These are phyloP conservation scores for Plasmodium berghei DNA, from an alignment of 169 alveolate species.

Conservation along the genomic window DNA sequence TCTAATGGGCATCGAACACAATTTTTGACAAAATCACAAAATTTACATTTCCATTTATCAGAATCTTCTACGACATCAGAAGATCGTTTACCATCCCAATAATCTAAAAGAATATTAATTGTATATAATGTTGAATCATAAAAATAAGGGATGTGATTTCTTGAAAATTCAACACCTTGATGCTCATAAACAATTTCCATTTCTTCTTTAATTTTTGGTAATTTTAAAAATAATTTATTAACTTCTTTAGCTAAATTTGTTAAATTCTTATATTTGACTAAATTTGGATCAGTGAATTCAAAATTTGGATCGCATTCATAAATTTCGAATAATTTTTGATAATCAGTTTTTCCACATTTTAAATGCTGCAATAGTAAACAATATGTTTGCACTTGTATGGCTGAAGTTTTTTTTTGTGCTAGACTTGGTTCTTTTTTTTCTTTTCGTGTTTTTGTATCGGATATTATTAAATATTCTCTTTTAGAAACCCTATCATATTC, in stretches of 20 bases:
- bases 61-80: constrained; percentile 81
- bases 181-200: constrained; percentile 86
- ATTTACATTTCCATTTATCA: constrained; percentile 88
- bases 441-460: constrained; percentile 87
- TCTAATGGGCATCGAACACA: constrained; percentile 83
- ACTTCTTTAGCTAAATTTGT: constrained; percentile 76
- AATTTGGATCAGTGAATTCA: constrained; percentile 80
- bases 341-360: constrained; percentile 77
- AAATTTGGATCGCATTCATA: constrained; percentile 82
- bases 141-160: constrained; percentile 77
- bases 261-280: constrained; percentile 81
- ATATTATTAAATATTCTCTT: constrained; percentile 79
- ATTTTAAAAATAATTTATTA: constrained; percentile 75
- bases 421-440: constrained; percentile 78
- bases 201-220: constrained; percentile 83
- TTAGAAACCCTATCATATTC: constrained; percentile 73
- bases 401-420: constrained; percentile 84
- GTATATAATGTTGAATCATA: constrained; percentile 80
- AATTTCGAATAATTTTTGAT: constrained; percentile 76
- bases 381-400: constrained; percentile 87
- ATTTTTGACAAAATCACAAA: constrained; percentile 84
- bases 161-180: constrained; percentile 81
- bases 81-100: constrained; percentile 87
- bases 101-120: constrained; percentile 78
- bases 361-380: constrained; percentile 81